Evolutionary conservation across 768 basidiomycete species (phyloP).

Genomic region (Auriculariales sp.): DNA sequence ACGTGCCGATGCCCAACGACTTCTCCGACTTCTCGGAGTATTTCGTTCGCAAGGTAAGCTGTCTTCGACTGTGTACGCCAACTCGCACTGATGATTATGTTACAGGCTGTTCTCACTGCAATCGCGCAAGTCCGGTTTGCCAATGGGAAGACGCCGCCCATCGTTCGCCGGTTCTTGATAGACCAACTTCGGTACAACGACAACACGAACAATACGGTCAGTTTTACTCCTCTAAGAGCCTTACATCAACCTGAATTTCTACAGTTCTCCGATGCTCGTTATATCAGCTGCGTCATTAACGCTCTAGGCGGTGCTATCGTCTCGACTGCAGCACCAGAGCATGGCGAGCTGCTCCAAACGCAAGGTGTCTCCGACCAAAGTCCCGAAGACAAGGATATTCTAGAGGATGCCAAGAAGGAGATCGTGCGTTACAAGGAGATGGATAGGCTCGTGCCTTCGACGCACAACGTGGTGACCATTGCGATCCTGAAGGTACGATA

Average conservation of each 20-base stretch:
- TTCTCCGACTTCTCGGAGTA: conserved; percentile 87
- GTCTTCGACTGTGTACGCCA: neutral
- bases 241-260: neutral
- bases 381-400: conserved; percentile 49
- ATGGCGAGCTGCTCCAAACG: conserved; percentile 58
- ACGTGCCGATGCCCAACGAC: conserved; percentile 90
- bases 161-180: conserved; percentile 77
- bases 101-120: conserved; percentile 62
- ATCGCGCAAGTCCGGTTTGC: conserved; percentile 79
- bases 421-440: conserved; percentile 87
- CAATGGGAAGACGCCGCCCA: conserved; percentile 71
- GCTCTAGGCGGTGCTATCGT: conserved; percentile 69
- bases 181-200: conserved; percentile 93
- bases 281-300: conserved; percentile 75
- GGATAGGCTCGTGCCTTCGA: conserved; percentile 89
- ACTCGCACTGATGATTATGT: neutral
- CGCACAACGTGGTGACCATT: conserved; percentile 84
- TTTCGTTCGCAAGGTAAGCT: conserved; percentile 78
- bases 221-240: conserved; percentile 15
- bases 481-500: conserved; percentile 72
- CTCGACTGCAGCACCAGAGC: conserved; percentile 62
- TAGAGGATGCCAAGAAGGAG: conserved; percentile 65
- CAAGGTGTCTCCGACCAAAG: conserved; percentile 54
- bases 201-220: conserved; percentile 77
- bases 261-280: conserved; percentile 84